Evolutionary conservation across 768 basidiomycete species (phyloP), one percentile per base, ranked within the genome.

Genomic region (Boletus patriciae): DNA sequence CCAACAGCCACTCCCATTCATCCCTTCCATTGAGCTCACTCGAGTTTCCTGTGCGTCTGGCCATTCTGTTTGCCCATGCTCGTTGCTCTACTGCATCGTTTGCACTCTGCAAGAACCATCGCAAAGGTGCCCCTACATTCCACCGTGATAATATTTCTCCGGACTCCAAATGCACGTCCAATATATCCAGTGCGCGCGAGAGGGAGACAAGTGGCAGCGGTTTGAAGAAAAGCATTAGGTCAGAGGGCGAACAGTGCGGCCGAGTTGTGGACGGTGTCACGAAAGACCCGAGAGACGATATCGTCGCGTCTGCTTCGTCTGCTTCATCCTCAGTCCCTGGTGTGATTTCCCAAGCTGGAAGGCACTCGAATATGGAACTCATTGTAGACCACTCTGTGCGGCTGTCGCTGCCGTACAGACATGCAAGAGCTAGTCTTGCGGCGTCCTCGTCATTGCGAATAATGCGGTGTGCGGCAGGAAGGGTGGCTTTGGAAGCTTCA

Each of bases 311-410:
- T n/a, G 85, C 86, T 49, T 84, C 84, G 57, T 92, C 92, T 47
- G 79, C 83, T 55, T 90, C 81, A 41, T 80, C 79, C 46, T 86
- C 83, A 40, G 79, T 81, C n/a, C 78, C 79, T 41, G 70, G 69
- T 9, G 73, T 58, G 42, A 85, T 76, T 54, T 85, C 86, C 92
- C 95, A 97, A 4, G 88, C 96, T 0, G 96, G 96, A 33, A 98
- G 79, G 68, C 95, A 99, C 69, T 99, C 96, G 70, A 99, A 98
- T 49, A 99, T 91, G 33, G 78, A 77, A 61, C 88, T 92, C 94
- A 97, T 98, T 5, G 78, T 85, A 1, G 84, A 66, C 92, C 92
- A 96, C 61, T 86, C 80, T 55, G 84, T 77, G 34, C 87, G 73
- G 53, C 81, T 81, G 57, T 85, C 80, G 63, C 83, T 89, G 15